Base-by-base conservation (phyloP, 225 moss, liverwort and hornwort genomes). In the Antitrichia curtipendula region DNA sequence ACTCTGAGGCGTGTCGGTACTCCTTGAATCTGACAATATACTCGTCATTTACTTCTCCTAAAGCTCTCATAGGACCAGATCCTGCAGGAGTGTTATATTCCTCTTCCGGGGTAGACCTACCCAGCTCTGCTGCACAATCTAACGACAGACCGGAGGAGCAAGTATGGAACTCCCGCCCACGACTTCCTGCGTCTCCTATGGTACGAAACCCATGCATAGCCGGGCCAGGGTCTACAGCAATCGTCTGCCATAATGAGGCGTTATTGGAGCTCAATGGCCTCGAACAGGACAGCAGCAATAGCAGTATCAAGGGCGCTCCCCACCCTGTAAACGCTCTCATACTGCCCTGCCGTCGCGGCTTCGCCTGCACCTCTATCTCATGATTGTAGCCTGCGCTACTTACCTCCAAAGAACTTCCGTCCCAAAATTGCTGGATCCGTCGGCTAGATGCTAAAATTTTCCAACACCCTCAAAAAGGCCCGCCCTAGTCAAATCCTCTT, bases 21-120 rank as follows among this genome's bases (percentile, higher is more conserved):
- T 95, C 90, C 85, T 89, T 90, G 75, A 98, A 98, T 63, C 96
- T 95, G 87, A 98, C 95, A 83, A 98, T 96, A 75, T 91, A 96
- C 89, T 98, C 96, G 43, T 95, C 93, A 68, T 87, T 91, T 36
- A 95, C 96, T 89, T 94, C 96, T 64, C 94, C 96, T 84, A 91
- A 68, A 68, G 91, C 90, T 85, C 87, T 95, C 85, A 92, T 76
- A 57, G 85, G 86, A 41, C 90, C 92, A 89, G 76, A 65, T 70
- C 75, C 84, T 57, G 71, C 82, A 80, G 52, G 59, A 58, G 9
- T 45, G 5, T 71, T 18, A 34, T 18, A 28, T 63, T 91, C 87
- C 75, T 85, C 88, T 66, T 86, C 88, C 75, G 68, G 49, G 68
- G 34, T 45, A 66, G 74, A 62, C 79, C 74, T 75, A 74, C 82